These are phyloP conservation scores for Thalassiosira exigua DNA, from an alignment of 352 stramenopile species.

Conservation along the genomic window DNA sequence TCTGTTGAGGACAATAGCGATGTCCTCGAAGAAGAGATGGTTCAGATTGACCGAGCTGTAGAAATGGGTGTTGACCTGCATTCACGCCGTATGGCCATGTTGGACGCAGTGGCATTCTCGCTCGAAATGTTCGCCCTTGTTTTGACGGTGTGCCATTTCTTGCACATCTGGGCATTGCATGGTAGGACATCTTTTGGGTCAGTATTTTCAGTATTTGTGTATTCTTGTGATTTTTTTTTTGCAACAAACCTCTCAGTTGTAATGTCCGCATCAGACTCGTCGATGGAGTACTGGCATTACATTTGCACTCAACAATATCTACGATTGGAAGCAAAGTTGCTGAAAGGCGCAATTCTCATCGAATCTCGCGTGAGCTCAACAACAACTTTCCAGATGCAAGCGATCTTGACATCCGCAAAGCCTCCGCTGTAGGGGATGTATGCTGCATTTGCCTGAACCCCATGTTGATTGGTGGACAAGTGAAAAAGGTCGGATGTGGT, in stretches of 20 bases:
- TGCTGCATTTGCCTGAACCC: slow-evolving; percentile 80
- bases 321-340: slow-evolving; percentile 50
- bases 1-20: not conserved
- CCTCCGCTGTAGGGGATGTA: slow-evolving; percentile 69
- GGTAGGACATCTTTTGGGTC: slow-evolving; percentile 63
- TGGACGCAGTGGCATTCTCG: slow-evolving; percentile 64
- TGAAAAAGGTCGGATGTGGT: slow-evolving; percentile 79
- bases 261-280: slow-evolving; percentile 49
- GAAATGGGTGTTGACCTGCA: slow-evolving; percentile 59
- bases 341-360: slow-evolving; percentile 65
- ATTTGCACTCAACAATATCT: slow-evolving; percentile 79
- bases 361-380: slow-evolving; percentile 67
- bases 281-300: slow-evolving; percentile 72
- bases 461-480: slow-evolving; percentile 54
- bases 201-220: slow-evolving; percentile 5
- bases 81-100: slow-evolving; percentile 27
- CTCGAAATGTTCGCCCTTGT: slow-evolving; percentile 63
- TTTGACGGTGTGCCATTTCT: slow-evolving; percentile 70
- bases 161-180: slow-evolving; percentile 77
- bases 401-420: slow-evolving; percentile 72
- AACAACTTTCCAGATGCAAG: slow-evolving; percentile 67
- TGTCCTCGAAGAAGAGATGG: slow-evolving; percentile 40
- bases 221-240: too few relatives aligned
- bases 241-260: too few relatives aligned
- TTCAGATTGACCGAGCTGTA: slow-evolving; percentile 53